These are phyloP conservation scores for Penicillium brevicompactum DNA, from an alignment of 2,329 filamentous ascomycete genomes.

Conservation along the genomic window DNA sequence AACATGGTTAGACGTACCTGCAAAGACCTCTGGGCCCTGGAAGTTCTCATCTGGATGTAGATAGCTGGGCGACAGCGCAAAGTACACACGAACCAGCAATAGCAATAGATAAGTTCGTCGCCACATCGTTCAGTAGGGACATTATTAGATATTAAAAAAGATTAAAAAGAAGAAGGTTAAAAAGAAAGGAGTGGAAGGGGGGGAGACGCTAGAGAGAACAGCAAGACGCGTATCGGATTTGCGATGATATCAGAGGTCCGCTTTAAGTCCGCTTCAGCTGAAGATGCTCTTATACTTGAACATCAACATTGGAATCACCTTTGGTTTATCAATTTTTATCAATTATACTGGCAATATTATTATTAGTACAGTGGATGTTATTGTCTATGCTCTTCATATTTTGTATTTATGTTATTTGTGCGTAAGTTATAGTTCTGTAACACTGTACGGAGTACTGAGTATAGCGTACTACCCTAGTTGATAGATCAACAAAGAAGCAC, in stretches of 20 bases:
- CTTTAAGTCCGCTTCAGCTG: background rate
- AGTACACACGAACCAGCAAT: constrained; percentile 85
- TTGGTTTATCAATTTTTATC: no score
- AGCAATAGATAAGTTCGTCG: constrained; percentile 84
- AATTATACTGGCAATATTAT: no score
- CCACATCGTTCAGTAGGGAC: constrained; percentile 67
- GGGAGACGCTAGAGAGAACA: constrained; percentile 6
- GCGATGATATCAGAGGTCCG: constrained; percentile 27
- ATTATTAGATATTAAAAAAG: constrained; percentile 18
- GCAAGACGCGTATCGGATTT: constrained; percentile 19
- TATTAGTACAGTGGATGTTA: no score
- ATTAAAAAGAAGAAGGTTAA: constrained; percentile 1
- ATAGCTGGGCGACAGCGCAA: constrained; percentile 92
- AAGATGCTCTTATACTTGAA: background rate
- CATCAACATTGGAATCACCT: no score
- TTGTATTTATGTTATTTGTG: no score
- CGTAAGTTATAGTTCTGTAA: no score
- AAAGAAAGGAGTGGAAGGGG: constrained; percentile 5
- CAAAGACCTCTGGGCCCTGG: constrained; percentile 95
- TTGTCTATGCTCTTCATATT: no score
- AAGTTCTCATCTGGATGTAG: constrained; percentile 99
- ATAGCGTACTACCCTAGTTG: background rate
- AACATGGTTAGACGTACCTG: constrained; percentile 64
- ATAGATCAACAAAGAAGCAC: background rate
- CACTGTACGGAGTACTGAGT: background rate